Evolutionary conservation across 345 rosid species (phyloP), one percentile per base, ranked within the genome.

Genomic region (Corchorus capsularis): DNA sequence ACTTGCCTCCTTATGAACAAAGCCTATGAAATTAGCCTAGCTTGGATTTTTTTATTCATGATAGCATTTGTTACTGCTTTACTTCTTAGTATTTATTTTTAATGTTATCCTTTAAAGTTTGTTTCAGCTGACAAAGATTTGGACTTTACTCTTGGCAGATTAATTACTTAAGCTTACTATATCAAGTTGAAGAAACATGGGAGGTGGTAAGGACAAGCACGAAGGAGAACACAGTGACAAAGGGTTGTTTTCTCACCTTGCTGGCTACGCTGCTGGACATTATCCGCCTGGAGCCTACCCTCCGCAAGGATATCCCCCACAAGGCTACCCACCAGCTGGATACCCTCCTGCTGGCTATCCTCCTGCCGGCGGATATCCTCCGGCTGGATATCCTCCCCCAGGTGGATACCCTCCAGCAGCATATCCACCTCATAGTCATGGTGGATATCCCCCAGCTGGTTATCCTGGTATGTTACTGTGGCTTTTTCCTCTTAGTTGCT

Each of bases 201-300:
- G 84, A 64, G 88, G 87, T 71, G 94, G 89, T 74, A 79, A 80
- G 39, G 90, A 88, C 71, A 62, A 83, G 63, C 69, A 65, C 63
- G 78, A 79, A 54, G 81, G 86, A 39, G 92, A 79, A 4, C 43
- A 85, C 6, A 71, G 67, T 14, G 91, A 91, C 82, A 92, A 73
- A 85, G 98, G 97, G 54, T 68, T 92, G 71, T 82, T 92, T 73
- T 92, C 94, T 27, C 19, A 79, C 78, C 87, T 91, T 49, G 92
- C 82, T 75, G 97, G 94, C 60, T 91, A 57, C 63, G 93, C 90
- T 52, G 91, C 88, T 0, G 94, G 90, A 54, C 72, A 75, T 63
- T 79, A 82, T 54, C 86, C 83, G 9, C 74, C 78, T 37, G 77
- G 82, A 73, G 45, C 83, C 19, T 77, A 81, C 53, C 73, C 85